Percentiles rank a stretch among this genome's conserved stretches.
Conservation (phyloP, 2,329 filamentous ascomycete genomes). For the Trichoderma oligosporum region DNA sequence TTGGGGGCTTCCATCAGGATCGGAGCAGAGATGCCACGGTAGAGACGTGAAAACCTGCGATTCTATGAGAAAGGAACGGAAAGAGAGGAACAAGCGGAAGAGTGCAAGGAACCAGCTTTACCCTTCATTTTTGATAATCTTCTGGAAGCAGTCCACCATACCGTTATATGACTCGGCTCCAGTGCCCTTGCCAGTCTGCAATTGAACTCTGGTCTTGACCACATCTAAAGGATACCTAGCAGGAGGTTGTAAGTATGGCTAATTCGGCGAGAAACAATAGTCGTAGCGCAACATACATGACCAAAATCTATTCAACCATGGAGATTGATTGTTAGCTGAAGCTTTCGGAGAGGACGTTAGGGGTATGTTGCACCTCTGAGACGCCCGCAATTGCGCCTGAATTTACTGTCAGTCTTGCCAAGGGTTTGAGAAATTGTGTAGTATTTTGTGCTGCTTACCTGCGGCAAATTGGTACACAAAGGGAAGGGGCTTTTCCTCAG, state of each 20-base stretch:
- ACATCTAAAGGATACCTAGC: conserved; percentile 96
- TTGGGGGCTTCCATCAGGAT: conserved; percentile 96
- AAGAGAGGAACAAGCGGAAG: conserved; percentile 1
- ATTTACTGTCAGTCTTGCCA: conserved; percentile 16
- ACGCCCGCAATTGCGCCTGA: conserved; percentile 90
- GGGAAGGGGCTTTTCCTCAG: conserved; percentile 70
- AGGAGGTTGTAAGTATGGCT: conserved; percentile 22
- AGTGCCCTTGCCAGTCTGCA: conserved; percentile 70
- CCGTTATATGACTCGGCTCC: conserved; percentile 88
- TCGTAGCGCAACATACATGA: conserved; percentile 60
- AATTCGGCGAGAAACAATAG: background rate
- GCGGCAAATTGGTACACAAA: conserved; percentile 95
- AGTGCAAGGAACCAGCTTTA: conserved; percentile 43
- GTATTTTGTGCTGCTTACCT: conserved; percentile 55
- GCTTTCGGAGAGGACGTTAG: background rate
- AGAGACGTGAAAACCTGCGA: conserved; percentile 75
- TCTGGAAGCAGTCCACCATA: conserved; percentile 97
- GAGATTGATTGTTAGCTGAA: background rate
- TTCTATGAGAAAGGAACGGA: conserved; percentile 22
- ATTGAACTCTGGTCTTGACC: conserved; percentile 94
- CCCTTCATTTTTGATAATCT: conserved; percentile 96
- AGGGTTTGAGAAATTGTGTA: background rate
- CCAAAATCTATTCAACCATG: conserved; percentile 66
- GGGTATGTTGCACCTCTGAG: conserved; percentile 66
- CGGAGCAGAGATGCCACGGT: conserved; percentile 91